phyloP scores from a whole-genome alignment of 345 rosid species.

The Kandelia obovata region DNA sequence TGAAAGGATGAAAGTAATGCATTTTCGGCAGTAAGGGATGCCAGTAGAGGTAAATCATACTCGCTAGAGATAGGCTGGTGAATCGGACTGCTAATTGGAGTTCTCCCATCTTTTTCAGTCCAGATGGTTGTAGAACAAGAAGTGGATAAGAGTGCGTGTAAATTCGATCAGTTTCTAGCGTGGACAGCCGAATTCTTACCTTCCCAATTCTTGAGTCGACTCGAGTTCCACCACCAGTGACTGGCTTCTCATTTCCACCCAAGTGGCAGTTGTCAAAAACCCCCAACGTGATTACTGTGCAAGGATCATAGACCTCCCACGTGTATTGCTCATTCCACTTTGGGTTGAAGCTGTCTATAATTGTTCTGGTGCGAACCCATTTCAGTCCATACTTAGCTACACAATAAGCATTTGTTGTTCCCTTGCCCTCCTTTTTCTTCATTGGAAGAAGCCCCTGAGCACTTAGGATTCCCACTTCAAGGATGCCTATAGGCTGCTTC shows the following conservation, averaged over 20 bases:
- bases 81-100: slow-evolving; percentile 33
- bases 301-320: slow-evolving; percentile 38
- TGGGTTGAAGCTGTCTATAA: slow-evolving; percentile 28
- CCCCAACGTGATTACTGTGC: slow-evolving; percentile 33
- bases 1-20: slow-evolving; percentile 35
- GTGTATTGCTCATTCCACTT: slow-evolving; percentile 39
- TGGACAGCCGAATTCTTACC: slow-evolving; percentile 30
- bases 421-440: slow-evolving; percentile 25
- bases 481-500: slow-evolving; percentile 29
- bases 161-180: slow-evolving; percentile 30
- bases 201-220: slow-evolving; percentile 28
- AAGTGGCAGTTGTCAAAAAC: slow-evolving; percentile 34
- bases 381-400: slow-evolving; percentile 34
- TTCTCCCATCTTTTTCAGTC: slow-evolving; percentile 35
- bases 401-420: slow-evolving; percentile 29
- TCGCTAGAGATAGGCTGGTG: slow-evolving; percentile 28
- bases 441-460: slow-evolving; percentile 32
- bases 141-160: slow-evolving; percentile 33
- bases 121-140: slow-evolving; percentile 31
- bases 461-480: slow-evolving; percentile 32
- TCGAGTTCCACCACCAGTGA: slow-evolving; percentile 12
- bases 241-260: slow-evolving; percentile 17
- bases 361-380: slow-evolving; percentile 34
- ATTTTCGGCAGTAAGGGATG: slow-evolving; percentile 34
- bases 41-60: slow-evolving; percentile 28